Base-by-base conservation (phyloP, 495 filamentous ascomycete species). In the Xylaria acuta region DNA sequence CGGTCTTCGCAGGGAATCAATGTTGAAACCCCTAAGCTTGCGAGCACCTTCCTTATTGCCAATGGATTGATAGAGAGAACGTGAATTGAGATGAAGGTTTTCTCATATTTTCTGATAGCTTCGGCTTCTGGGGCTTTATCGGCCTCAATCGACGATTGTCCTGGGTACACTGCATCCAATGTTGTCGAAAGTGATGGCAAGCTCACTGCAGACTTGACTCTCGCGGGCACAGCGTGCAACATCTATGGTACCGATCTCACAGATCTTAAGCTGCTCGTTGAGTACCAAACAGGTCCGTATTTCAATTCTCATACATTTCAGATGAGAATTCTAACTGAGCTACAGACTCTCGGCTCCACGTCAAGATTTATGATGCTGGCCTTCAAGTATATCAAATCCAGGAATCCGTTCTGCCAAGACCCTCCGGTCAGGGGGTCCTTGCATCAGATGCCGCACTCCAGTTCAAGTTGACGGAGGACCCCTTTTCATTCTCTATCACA, bases 381-480 rank as follows among this genome's bases (percentile, higher is more conserved):
- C 87, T 92, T 59, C 82, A 89, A 67, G 88, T 92, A 22, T 97
- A 94, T 76, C 91, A 95, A 79, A 89, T 97, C 36, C 93, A 93
- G 12, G 86, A 90, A 30, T 84, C 82, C 2, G 88, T 92, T 18
- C 64, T 94, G 1, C 89, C 91, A 0, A 54, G 75, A 27, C 59
- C 71, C 1, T 43, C 64, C 7, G 6, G 36, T 34, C 20, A 49
- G 27, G 65, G 59, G 11, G 40, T 66, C 43, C 32, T 36, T 41
- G 62, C 60, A 0, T 64, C 59, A n/a, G 79, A 76, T 43, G 77
- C 86, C 8, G 84, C 83, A 51, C 81, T 96, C 41, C 81, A 88
- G 69, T 95, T 95, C 77, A 81, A 86, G 71, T 88, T 90, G 73
- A 82, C 84, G 62, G 82, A 87, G 67, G 85, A 86, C 27, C 93